These are phyloP conservation scores for Raffaelea albimanens DNA, from an alignment of 2,329 filamentous ascomycete species.

Conservation along the genomic window DNA sequence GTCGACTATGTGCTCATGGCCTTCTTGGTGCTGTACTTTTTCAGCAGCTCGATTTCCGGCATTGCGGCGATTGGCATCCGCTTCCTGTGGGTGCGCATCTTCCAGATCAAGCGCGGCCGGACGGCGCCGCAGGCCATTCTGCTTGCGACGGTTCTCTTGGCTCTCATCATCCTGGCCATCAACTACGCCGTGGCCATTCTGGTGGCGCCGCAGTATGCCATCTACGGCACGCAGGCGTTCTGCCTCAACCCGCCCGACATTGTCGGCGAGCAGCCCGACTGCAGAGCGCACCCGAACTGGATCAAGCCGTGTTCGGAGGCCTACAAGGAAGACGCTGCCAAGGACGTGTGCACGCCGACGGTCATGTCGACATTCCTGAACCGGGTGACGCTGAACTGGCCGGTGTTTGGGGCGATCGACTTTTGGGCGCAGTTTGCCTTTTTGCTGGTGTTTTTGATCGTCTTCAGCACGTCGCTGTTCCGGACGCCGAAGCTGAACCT, in stretches of 20 bases:
- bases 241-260: constrained; percentile 62
- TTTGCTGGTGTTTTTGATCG: constrained; percentile 70
- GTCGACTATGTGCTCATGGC: constrained; percentile 88
- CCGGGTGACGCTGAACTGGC: constrained; percentile 85
- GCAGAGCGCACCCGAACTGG: constrained; percentile 58
- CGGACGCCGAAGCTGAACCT: constrained; percentile 70
- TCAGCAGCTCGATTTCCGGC: constrained; percentile 78
- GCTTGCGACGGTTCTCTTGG: constrained; percentile 82
- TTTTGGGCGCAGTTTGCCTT: constrained; percentile 98
- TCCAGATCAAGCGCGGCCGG: constrained; percentile 79
- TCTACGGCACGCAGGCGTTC: constrained; percentile 89
- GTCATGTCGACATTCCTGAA: constrained; percentile 91
- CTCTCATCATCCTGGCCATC: constrained; percentile 78
- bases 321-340: constrained; percentile 59
- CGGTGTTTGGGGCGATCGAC: constrained; percentile 83
- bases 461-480: constrained; percentile 72
- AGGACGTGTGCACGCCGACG: constrained; percentile 78
- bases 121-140: constrained; percentile 88
- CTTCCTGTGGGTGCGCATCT: constrained; percentile 91
- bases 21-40: constrained; percentile 75
- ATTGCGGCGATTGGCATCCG: constrained; percentile 83
- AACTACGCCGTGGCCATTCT: constrained; percentile 92
- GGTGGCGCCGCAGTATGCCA: constrained; percentile 91
- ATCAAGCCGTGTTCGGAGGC: constrained; percentile 77
- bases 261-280: constrained; percentile 63